phyloP scores from a whole-genome alignment of 2,329 filamentous ascomycete species.

The Xylariaceae sp. region DNA sequence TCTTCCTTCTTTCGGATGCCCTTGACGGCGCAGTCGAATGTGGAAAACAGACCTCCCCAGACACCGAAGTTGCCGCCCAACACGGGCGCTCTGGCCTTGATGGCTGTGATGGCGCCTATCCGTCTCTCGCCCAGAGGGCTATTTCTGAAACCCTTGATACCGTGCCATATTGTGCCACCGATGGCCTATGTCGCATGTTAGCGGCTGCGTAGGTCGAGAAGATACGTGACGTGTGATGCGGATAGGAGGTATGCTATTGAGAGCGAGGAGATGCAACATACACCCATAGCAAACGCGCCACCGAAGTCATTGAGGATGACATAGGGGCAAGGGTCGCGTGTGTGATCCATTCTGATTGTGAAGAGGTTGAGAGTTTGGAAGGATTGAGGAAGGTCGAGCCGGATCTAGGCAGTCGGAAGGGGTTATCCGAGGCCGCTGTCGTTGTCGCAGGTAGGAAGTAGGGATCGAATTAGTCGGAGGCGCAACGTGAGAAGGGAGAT shows the following conservation, averaged over 20 bases:
- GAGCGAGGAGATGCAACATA: slow-evolving; percentile 45
- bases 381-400: slow-evolving; percentile 1
- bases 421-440: not conserved
- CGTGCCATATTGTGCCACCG: slow-evolving; percentile 30
- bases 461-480: not conserved
- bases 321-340: slow-evolving; percentile 93
- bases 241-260: not conserved
- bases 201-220: not conserved
- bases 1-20: slow-evolving; percentile 94
- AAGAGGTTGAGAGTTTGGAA: not conserved
- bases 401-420: not conserved
- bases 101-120: slow-evolving; percentile 92
- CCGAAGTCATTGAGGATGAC: slow-evolving; percentile 97
- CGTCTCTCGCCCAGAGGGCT: slow-evolving; percentile 88
- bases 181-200: slow-evolving; percentile 23
- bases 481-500: not conserved
- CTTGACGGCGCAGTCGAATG: slow-evolving; percentile 96
- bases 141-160: slow-evolving; percentile 78
- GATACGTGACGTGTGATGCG: not conserved
- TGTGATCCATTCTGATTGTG: slow-evolving; percentile 72
- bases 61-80: slow-evolving; percentile 97
- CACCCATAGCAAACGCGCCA: slow-evolving; percentile 94
- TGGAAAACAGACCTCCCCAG: slow-evolving; percentile 94
- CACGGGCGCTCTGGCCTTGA: slow-evolving; percentile 95
- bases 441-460: not conserved